Evolutionary conservation across 1,284 basidiomycete species (phyloP).

Genomic region (Heterobasidion irregulare): DNA sequence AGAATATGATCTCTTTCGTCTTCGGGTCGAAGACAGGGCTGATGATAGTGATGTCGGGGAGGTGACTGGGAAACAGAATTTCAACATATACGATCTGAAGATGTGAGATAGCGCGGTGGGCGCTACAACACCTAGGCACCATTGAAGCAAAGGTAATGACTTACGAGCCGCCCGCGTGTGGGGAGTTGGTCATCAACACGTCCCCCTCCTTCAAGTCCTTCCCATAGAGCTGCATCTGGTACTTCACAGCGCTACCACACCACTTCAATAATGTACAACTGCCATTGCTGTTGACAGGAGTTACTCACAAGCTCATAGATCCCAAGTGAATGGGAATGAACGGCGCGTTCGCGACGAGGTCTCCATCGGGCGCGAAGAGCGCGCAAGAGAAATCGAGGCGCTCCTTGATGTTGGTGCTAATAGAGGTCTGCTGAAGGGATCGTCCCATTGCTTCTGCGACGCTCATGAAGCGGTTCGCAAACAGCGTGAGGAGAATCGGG

Average conservation of each 20-base stretch:
- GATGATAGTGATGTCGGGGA: constrained; percentile 86
- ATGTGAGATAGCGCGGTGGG: background rate
- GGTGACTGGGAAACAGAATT: constrained; percentile 38
- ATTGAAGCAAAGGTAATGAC: constrained; percentile 19
- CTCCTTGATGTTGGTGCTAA: constrained; percentile 89
- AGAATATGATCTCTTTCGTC: constrained; percentile 77
- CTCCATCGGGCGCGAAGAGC: constrained; percentile 84
- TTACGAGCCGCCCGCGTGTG: constrained; percentile 79
- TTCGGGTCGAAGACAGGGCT: constrained; percentile 76
- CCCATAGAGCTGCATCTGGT: constrained; percentile 76
- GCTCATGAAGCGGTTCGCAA: constrained; percentile 89
- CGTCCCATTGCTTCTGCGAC: constrained; percentile 92
- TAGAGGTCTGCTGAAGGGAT: constrained; percentile 83
- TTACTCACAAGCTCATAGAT: constrained; percentile 75
- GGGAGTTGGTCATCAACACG: constrained; percentile 88
- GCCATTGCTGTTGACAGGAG: background rate
- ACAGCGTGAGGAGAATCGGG: constrained; percentile 83
- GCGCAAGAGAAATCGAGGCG: constrained; percentile 87
- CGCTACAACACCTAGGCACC: background rate
- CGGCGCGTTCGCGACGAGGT: constrained; percentile 87
- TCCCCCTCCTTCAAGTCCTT: constrained; percentile 73
- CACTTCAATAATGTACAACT: background rate
- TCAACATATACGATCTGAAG: constrained; percentile 1
- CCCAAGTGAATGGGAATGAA: constrained; percentile 78
- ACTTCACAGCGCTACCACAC: constrained; percentile 71